These are phyloP conservation scores for Geranium rotundifolium DNA, from an alignment of 345 rosid genomes.

Conservation along the genomic window DNA sequence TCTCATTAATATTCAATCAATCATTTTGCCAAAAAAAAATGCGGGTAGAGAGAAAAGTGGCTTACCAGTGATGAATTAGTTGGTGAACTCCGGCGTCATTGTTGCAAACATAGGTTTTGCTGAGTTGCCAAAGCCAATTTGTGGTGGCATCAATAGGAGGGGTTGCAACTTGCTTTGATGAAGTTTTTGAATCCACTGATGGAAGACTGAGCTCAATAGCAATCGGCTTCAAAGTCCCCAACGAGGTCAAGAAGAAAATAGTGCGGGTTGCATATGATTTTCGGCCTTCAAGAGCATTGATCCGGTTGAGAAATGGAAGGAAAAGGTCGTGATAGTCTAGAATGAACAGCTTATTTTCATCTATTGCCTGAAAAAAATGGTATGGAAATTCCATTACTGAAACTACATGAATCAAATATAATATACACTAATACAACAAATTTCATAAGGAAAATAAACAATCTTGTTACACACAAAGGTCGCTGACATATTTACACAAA, in stretches of 20 bases:
- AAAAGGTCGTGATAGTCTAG: conserved; percentile 76
- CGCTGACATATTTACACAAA: too few species aligned
- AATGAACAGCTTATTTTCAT: conserved; percentile 55
- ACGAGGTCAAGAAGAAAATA: conserved; percentile 53
- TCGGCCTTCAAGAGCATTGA: conserved; percentile 78
- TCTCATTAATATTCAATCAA: too few species aligned
- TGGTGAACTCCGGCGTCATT: conserved; percentile 95
- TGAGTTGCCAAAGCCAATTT: conserved; percentile 88
- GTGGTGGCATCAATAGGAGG: conserved; percentile 75
- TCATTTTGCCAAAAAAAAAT: too few species aligned
- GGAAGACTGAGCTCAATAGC: conserved; percentile 92
- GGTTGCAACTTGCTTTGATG: conserved; percentile 63
- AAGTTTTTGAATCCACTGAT: conserved; percentile 20
- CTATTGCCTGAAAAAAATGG: conserved; percentile 46
- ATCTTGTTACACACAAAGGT: too few species aligned
- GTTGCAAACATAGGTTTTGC: conserved; percentile 87
- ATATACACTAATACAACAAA: too few species aligned
- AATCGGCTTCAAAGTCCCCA: conserved; percentile 74
- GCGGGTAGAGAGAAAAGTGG: too few species aligned
- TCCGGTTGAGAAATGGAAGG: conserved; percentile 72
- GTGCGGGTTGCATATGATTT: conserved; percentile 89
- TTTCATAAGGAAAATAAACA: too few species aligned
- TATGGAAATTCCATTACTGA: too few species aligned
- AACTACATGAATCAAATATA: too few species aligned
- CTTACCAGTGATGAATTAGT: conserved; percentile 74